A percentile compares a stretch with the other conserved stretches of the same genome.
phyloP scores from a whole-genome alignment of 371 early-diverging fungal genomes.

The Dinochytrium kinnereticum region DNA sequence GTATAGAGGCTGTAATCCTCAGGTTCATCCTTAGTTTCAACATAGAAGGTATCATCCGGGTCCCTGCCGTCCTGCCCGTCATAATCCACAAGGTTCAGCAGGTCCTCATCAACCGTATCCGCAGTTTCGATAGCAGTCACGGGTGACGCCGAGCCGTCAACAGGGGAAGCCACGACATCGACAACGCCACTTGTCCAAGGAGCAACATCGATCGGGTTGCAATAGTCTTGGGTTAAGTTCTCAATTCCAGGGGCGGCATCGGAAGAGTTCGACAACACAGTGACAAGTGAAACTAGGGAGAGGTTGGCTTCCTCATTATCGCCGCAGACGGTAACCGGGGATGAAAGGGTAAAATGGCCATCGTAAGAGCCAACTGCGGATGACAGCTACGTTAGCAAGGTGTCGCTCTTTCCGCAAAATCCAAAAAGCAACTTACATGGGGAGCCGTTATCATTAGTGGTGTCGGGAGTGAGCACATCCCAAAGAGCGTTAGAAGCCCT shows the following conservation, averaged over 20 bases:
- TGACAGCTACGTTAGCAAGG: background rate
- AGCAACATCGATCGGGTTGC: background rate
- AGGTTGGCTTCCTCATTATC: background rate
- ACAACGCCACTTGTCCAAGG: too few species aligned
- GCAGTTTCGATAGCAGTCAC: background rate
- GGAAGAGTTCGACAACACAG: background rate
- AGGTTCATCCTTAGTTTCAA: too few species aligned
- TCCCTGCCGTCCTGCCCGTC: background rate
- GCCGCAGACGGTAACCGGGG: background rate
- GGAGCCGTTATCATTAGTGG: background rate
- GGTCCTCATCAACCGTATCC: background rate
- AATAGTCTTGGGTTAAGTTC: background rate
- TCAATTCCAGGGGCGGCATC: background rate
- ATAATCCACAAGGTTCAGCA: slow-evolving; percentile 1
- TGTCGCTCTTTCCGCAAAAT: too few species aligned
- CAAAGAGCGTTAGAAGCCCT: background rate
- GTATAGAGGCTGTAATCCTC: too few species aligned
- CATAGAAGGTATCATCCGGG: background rate
- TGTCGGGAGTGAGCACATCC: background rate
- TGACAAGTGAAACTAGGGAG: background rate
- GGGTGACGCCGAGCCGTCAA: background rate
- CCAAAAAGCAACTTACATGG: too few species aligned
- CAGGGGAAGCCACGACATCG: background rate
- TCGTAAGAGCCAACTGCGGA: background rate
- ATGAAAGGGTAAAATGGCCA: background rate